Base-by-base conservation (phyloP, 352 stramenopile genomes). In the Paralagenidium karlingii region DNA sequence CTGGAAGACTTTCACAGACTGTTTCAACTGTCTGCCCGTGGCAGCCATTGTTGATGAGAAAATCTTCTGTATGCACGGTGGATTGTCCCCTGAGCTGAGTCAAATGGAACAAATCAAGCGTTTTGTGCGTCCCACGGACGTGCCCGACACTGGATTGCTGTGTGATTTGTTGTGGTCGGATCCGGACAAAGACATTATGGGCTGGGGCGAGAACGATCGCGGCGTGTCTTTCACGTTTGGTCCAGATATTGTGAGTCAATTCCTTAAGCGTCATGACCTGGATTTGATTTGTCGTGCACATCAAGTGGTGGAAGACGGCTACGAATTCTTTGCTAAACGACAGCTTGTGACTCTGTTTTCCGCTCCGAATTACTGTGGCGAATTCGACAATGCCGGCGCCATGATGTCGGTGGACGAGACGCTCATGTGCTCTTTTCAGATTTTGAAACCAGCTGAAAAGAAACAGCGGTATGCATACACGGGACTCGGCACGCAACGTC, bases 51-150 rank as follows among this genome's bases (percentile, higher is more conserved):
- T 99, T 34, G 96, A 99, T 51, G 95, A 99, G 51, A 98, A 98
- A 63, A 99, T 99, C 51, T 97, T 99, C 51, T 99, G 96, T 63
- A 98, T 98, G 65, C 96, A 99, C 58, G 96, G 96, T 24, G 91
- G 92, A 7, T 59, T 98, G 15, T 98, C 82, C 41, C 96, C 95
- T 3, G 94, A 98, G 47, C 74, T 99, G 33, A 77, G 49, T 74
- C 88, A 63, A 76, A 53, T 83, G 39, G 64, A 83, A 43, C 93
- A 98, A 63, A 96, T 98, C 56, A 96, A 96, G 43, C 73, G 89
- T 3, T 93, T 99, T 36, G 67, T 97, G 8, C 79, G 94, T 37
- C 86, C 94, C 13, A 86, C 77, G 21, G 79, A 92, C 32, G 63
- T 96, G 15, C 86, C 88, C 0, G 82, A 97, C 49, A 83, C 74